Base-by-base conservation (phyloP, 352 stramenopile species). In the Phytophthora pseudosyringae region DNA sequence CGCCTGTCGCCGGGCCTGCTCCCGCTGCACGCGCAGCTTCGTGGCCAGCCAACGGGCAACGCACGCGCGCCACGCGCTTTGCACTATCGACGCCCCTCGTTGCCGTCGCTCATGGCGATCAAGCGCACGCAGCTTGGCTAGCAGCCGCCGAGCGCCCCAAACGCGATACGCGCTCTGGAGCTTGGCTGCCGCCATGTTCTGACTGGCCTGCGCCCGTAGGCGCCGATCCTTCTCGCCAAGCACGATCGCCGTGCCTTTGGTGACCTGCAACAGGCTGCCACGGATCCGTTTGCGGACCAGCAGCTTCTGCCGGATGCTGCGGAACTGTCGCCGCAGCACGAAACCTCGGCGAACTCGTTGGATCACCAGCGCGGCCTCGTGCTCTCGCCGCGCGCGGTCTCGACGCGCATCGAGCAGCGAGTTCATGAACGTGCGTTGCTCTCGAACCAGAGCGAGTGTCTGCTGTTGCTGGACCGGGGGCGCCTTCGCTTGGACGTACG, bases 271-370 rank as follows among this genome's bases (percentile, higher is more conserved):
- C 38, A 92, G 69, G 45, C 67, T 89, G 5, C 64, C 58, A 21
- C 80, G 81, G 12, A 92, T 88, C 12, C 80, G 74, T 60, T 90
- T 92, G 28, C 83, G 83, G 11, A 92, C 64, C 13, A 81, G 45
- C 25, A 92, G 69, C 49, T 80, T 87, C 21, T 83, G 62, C 35
- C 76, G 63, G 47, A 92, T 76, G 3, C 53, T 49, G 3, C 58
- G 60, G 56, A 92, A 90, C 12, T 72, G 69, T 18, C 70, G 73
- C 1, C 81, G 79, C 25, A 92, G 52, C 12, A 78, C 26, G 59
- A 78, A 79, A 10, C 83, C 81, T 29, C 81, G 80, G 49, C 86
- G 74, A 3, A 84, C 73, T 3, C 78, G 77, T 51, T 92, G 83
- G 18, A 92, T 67, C 2, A 78, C 54, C 18, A 88, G 59, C 5